Conservation (phyloP, 805 yeast genomes). For the Myxozyma nipponensis region DNA sequence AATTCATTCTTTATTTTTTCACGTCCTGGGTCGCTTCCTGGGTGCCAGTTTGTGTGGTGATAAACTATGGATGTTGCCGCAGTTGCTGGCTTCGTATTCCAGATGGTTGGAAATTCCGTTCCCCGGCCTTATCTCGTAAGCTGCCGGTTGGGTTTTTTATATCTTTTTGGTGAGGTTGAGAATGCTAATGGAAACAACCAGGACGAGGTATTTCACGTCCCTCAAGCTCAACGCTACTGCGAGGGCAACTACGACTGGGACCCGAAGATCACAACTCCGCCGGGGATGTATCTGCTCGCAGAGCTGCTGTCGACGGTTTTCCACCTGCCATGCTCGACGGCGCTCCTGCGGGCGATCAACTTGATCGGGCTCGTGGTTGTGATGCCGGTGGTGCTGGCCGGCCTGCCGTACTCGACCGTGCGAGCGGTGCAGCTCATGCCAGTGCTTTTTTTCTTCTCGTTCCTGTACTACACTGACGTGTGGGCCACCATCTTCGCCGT, state of each 20-base stretch:
- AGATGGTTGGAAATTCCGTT: constrained; percentile 2
- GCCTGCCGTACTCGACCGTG: not conserved
- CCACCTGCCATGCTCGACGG: constrained; percentile 34
- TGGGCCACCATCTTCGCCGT: constrained; percentile 79
- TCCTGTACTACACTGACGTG: constrained; percentile 85
- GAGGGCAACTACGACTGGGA: constrained; percentile 72
- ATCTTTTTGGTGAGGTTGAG: not conserved
- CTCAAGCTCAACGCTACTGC: constrained; percentile 70
- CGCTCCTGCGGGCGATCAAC: constrained; percentile 54
- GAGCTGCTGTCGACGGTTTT: not conserved
- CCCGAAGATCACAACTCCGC: constrained; percentile 92
- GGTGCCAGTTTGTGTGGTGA: no score
- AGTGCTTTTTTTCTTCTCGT: constrained; percentile 64
- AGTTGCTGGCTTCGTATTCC: constrained; percentile 5
- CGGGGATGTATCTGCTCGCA: constrained; percentile 53
- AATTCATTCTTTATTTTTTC: no score
- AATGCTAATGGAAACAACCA: constrained; percentile 38
- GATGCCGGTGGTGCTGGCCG: constrained; percentile 43
- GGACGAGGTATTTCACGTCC: constrained; percentile 84
- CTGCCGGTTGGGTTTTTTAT: not conserved
- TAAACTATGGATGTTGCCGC: not conserved
- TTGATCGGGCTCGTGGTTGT: constrained; percentile 58
- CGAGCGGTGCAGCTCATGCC: constrained; percentile 50
- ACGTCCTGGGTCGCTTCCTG: no score
- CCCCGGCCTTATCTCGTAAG: constrained; percentile 31